Evolutionary conservation across 306 rosid species (phyloP), one percentile per base, ranked within the genome.

Genomic region (Prunus salicina): DNA sequence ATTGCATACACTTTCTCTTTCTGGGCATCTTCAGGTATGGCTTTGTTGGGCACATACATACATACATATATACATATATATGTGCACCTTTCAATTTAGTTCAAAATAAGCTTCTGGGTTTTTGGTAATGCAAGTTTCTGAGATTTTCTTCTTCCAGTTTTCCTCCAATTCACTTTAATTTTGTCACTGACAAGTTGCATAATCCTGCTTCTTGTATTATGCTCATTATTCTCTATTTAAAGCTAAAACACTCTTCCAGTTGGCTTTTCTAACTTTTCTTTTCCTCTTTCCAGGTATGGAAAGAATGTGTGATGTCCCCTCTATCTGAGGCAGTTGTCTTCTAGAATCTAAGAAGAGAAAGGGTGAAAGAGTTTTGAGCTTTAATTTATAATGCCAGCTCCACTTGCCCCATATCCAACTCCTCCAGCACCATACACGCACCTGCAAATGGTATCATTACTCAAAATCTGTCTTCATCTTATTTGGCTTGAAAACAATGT

Each of bases 401-500:
- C 98, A 80, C 99, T 96, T 89, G 99, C 98, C 0, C 99, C 97
- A 24, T 95, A 92, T 74, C 99, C 99, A 19, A 80, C 93, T 28
- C 90, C 93, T 62, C 89, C 92, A 58, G 75, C 89, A 60, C 97
- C 91, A 32, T 91, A 88, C 79, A 43, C 97, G 28, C 92, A 38
- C 86, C 97, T 82, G 71, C 97, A 81, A 91, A 88, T 85, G 98
- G 96, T 91, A 91, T 72, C 79, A 2, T 16, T 14, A 14, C 58
- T 15, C 13, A 13, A 72, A n/a, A 20, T 57, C 32, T 13, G 2
- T 38, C 67, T 5, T 4, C 18, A 51, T 16, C 14, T 38, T 49
- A 8, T 56, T 62, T 72, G 55, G 64, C 57, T 65, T 75, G 41
- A 71, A 11, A 75, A 77, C 51, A 53, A 82, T 81, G 76, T 79